Evolutionary conservation across 1,284 basidiomycete genomes (phyloP).

Genomic region (Leccinum pachyderme): DNA sequence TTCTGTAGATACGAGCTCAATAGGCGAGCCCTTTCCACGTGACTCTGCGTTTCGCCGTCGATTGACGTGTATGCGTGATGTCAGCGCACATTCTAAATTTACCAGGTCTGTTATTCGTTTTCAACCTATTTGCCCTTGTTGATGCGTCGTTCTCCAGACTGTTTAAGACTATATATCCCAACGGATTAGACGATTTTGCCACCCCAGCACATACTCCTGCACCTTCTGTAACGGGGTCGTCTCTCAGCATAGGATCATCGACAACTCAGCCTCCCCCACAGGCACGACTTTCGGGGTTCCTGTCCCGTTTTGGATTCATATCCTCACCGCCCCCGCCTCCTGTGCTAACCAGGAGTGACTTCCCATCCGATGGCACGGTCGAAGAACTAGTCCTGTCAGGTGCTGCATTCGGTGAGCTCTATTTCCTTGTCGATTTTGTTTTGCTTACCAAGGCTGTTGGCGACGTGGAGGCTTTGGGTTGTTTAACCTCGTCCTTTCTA

Average conservation of each 20-base stretch:
- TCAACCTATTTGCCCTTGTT: neutral
- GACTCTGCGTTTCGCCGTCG: slow-evolving; percentile 8
- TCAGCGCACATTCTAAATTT: slow-evolving; percentile 73
- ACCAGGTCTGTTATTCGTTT: slow-evolving; percentile 47
- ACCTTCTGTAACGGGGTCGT: slow-evolving; percentile 41
- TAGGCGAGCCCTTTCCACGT: slow-evolving; percentile 39
- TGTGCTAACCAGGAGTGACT: slow-evolving; percentile 7
- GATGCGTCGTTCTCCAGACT: slow-evolving; percentile 40
- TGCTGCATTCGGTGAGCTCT: slow-evolving; percentile 62
- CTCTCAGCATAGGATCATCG: slow-evolving; percentile 21
- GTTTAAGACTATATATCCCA: slow-evolving; percentile 71
- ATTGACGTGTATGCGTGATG: slow-evolving; percentile 9
- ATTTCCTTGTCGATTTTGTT: neutral
- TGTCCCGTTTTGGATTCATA: slow-evolving; percentile 35
- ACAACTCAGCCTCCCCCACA: slow-evolving; percentile 25
- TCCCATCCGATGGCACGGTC: slow-evolving; percentile 49
- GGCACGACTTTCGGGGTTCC: slow-evolving; percentile 33
- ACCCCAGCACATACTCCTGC: slow-evolving; percentile 48
- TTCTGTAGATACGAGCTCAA: slow-evolving; percentile 54
- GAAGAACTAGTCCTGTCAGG: slow-evolving; percentile 73
- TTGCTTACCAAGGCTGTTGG: neutral
- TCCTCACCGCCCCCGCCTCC: slow-evolving; percentile 22
- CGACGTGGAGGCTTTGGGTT: slow-evolving; percentile 52
- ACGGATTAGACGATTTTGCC: slow-evolving; percentile 53
- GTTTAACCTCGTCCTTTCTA: slow-evolving; percentile 75